Base-by-base conservation (phyloP, 1,284 basidiomycete species). In the Cryptococcus jaspeensis region DNA sequence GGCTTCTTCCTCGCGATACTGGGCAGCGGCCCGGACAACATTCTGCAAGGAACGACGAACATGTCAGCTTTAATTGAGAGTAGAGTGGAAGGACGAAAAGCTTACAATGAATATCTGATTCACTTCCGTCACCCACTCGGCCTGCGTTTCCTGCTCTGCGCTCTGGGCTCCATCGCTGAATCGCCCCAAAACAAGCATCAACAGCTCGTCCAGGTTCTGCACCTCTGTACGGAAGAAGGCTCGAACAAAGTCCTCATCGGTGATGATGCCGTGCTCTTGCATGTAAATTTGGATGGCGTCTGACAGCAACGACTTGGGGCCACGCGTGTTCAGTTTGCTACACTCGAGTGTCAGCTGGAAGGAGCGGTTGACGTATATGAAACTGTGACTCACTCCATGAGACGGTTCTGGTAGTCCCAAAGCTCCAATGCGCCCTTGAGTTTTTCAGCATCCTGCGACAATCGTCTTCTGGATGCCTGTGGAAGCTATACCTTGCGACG, bases 391-490 rank as follows among this genome's bases (percentile, higher is more conserved):
- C 56, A 78, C 77, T 73, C 74, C 70, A 80, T 74, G 0, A 77
- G 56, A 0, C 63, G 55, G 69, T 93, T 92, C 71, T 93, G 86
- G 64, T 84, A 82, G 28, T 85, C 72, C 95, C 95, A 99, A 18
- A 98, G 79, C 40, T 90, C 87, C 56, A 87, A 83, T 4, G 86
- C 87, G 1, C 90, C 88, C 59, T 87, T 87, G 13, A 97, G 79
- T 65, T 92, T 90, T 78, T 98, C 93, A 1, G 91, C 90, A 71
- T 98, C 88, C n/a, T 82, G 84, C 25, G 86, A 87, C 40, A 99
- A 80, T 38, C 82, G 81, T 63, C 93, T 85, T 36, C 91, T 84
- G 54, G 86, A 85, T 38, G 81, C 77, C 78, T 90, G 88, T 2
- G 92, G 87, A 71, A 97, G 85, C 87, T 94, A 67, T 3, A 36